Evolutionary conservation across 257 asterid species (phyloP), one percentile per base, ranked within the genome.

Genomic region (Solanum chilense): DNA sequence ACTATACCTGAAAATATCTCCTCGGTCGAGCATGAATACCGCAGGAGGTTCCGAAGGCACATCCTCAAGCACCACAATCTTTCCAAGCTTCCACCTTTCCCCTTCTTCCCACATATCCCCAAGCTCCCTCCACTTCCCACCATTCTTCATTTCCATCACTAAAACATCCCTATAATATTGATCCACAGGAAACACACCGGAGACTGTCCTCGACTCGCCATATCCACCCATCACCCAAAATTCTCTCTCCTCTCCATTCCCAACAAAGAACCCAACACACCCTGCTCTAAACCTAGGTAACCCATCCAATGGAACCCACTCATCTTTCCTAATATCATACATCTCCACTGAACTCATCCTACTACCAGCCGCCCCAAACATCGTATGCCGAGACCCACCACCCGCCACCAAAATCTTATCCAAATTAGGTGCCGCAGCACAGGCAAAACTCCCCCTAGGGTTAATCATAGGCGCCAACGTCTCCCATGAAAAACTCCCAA

Each of bases 151-250:
- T 91, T 94, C 96, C 98, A 97, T 94, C 89, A 91, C 98, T 86
- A 94, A 94, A 16, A 94, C 98, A 91, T 94, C 97, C 91, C 91
- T 94, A 44, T 95, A 95, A 91, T 94, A 94, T 52, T 93, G 97
- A 89, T 97, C 99, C 90, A 97, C 97, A 0, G 98, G 98, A 86
- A 95, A 94, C 71, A 95, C 97, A 21, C 98, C 96, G 0, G 97
- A 94, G 9, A 97, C 90, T 1, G 98, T 95, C 90, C 98, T 92
- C 5, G 97, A 94, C 82, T 92, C 97, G 0, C 99, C 99, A 60
- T 97, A 97, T 45, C 99, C 99, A 58, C 98, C 99, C 99, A 95
- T 95, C 58, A 95, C 99, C 99, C 98, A 97, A 88, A 97, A 97
- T 93, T 97, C 98, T 88, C 91, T 74, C 35, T 68, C 20, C 95